Evolutionary conservation across 495 filamentous ascomycete species (phyloP), one percentile per base, ranked within the genome.

Genomic region (Cladorrhinum samala): DNA sequence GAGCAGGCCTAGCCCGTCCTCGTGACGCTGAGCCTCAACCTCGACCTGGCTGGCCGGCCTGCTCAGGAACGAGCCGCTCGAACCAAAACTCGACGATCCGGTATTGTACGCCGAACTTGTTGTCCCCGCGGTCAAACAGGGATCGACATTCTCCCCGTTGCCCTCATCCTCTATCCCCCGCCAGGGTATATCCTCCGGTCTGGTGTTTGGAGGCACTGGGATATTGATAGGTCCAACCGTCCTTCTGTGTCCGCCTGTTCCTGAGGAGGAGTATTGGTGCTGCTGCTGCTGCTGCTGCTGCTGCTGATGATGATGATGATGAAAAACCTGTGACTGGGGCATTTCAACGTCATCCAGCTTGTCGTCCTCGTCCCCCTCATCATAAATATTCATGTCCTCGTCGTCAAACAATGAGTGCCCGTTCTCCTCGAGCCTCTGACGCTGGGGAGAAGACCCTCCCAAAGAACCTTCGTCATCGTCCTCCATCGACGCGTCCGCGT

Each of bases 181-280:
- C 72, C 73, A 72, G 11, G 64, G 64, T 6, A 73, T 68, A 20
- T 77, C 75, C 50, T 75, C 70, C 2, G 71, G 69, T 36, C 57
- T 49, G 27, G 20, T 36, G 24, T 17, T 18, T 30, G 30, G 19
- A 2, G 39, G 17, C 9, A 16, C 17, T 9, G 9, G 14, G 11
- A 8, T 17, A 14, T 11, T 18, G 53, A 36, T 25, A 44, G 11
- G 6, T 33, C 27, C 27, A 46, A 2, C 53, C 50, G n/a, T 63
- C 37, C 56, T 53, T 54, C 1, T 21, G 37, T 9, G 3, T 18
- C 14, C 13, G 17, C n/a, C n/a, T n/a, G n/a, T n/a, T n/a, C n/a
- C n/a, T n/a, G n/a, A n/a, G n/a, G n/a, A n/a, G n/a, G n/a, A n/a
- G n/a, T n/a, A n/a, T n/a, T n/a, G n/a, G n/a, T n/a, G n/a, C n/a